Evolutionary conservation across 2,329 filamentous ascomycete species (phyloP), one percentile per base, ranked within the genome.

Genomic region (Cytospora piceicola): DNA sequence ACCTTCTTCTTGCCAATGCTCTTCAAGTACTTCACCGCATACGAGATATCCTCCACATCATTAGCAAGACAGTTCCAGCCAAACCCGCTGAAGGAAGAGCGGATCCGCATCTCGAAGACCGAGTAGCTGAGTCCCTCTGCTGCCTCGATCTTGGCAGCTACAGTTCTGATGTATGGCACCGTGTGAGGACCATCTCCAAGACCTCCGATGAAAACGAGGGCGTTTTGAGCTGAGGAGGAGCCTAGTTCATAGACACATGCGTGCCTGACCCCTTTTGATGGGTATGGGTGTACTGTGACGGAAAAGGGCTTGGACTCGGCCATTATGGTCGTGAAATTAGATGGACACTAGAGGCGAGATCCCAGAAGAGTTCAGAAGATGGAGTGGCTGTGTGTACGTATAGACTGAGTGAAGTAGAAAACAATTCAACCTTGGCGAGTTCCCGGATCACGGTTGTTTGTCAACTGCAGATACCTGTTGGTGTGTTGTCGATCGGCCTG

Each of bases 131-230:
- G 72, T 14, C 77, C 75, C 1, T 72, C 67, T 8, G 75, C 68
- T 6, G 75, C 66, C 67, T 79, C 78, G 5, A 86, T 73, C 58
- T 75, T 75, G 49, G 75, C 73, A 17, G 84, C 82, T 63, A 88
- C 75, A 1, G 75, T 72, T 6, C 80, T 79, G 57, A 81, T 78
- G 67, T 90, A 91, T 0, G 82, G 78, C 11, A 90, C 82, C 0
- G 87, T 88, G 68, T 90, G 85, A 66, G 90, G 85, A 1, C 89
- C 89, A 75, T 92, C 90, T 46, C 83, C 83, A 20, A 93, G 83
- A 42, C 90, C 90, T 68, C 88, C 89, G 68, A 92, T 83, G 77
- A 90, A 90, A 67, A 93, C 76, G 62, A 93, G 76, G 3, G 87
- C 88, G 75, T 91, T 87, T 14, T 46, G 57, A 22, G 58, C 53